Conservation (phyloP, 2,329 filamentous ascomycete genomes). For the Podosphaera xanthii region DNA sequence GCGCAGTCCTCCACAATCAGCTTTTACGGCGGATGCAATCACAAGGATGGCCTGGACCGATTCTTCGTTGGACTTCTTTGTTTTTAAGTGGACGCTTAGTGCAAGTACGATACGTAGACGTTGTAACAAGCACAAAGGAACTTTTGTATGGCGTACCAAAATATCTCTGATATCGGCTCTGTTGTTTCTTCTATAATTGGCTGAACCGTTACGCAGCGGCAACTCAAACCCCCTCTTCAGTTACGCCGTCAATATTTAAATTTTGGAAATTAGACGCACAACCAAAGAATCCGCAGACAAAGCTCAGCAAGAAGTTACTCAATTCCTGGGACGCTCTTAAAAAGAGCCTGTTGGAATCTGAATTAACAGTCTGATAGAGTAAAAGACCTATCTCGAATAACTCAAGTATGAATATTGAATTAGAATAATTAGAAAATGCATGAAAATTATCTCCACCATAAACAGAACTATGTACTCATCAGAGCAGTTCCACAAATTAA, state of each 20-base stretch:
- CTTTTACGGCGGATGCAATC: neutral
- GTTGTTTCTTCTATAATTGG: neutral
- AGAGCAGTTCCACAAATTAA: no score
- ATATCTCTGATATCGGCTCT: neutral
- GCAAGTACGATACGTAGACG: neutral
- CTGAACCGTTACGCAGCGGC: neutral
- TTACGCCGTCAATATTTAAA: neutral
- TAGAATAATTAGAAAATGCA: no score
- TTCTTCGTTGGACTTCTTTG: neutral
- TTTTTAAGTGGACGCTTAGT: neutral
- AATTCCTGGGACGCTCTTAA: neutral
- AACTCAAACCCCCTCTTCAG: neutral
- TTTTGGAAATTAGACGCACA: neutral
- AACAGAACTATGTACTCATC: no score
- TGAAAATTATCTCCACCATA: no score
- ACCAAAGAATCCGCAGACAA: neutral
- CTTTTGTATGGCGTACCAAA: neutral
- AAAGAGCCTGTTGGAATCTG: neutral
- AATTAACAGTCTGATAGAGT: neutral
- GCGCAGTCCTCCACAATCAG: neutral
- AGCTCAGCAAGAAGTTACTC: neutral
- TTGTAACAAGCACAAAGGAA: neutral
- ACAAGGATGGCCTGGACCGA: neutral
- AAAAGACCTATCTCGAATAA: no score
- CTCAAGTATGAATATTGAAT: no score